phyloP scores from a whole-genome alignment of 148 eudicot species.

The Vaccinium macrocarpon region DNA sequence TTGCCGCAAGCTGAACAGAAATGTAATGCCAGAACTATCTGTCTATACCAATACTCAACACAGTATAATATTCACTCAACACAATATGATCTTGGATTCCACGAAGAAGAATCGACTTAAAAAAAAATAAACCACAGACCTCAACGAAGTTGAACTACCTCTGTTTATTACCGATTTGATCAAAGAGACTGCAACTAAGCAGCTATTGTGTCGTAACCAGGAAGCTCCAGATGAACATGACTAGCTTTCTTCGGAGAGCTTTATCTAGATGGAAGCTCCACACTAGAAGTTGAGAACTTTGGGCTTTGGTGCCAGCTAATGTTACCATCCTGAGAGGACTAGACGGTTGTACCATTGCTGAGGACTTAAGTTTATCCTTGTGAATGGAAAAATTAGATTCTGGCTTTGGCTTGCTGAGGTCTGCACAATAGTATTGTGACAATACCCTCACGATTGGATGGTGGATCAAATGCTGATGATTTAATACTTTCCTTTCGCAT shows the following conservation, averaged over 20 bases:
- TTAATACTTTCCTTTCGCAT: constrained; percentile 13
- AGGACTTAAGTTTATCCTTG: constrained; percentile 22
- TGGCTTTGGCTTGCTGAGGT: constrained; percentile 19
- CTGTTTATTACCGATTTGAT: constrained; percentile 36
- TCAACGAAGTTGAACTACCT: background rate
- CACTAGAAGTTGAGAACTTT: constrained; percentile 22
- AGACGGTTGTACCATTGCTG: constrained; percentile 32
- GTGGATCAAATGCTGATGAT: constrained; percentile 33
- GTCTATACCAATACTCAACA: background rate
- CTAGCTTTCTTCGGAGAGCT: constrained; percentile 53
- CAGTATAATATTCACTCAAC: background rate
- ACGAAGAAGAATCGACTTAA: background rate
- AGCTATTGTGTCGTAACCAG: constrained; percentile 69
- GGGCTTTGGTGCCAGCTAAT: constrained; percentile 18
- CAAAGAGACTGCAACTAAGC: constrained; percentile 58
- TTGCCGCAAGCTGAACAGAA: constrained; percentile 5
- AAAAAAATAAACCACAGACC: background rate
- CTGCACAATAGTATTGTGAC: background rate
- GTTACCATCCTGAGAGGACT: constrained; percentile 15
- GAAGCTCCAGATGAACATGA: constrained; percentile 98
- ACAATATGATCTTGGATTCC: background rate
- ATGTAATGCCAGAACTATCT: background rate
- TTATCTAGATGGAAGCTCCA: constrained; percentile 36
- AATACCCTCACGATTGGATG: constrained; percentile 12
- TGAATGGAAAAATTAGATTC: constrained; percentile 24